Percentiles rank a stretch among this genome's conserved stretches.
These are phyloP conservation scores for Naganishia sp. DNA, from an alignment of 1,284 basidiomycete genomes.

Conservation along the genomic window DNA sequence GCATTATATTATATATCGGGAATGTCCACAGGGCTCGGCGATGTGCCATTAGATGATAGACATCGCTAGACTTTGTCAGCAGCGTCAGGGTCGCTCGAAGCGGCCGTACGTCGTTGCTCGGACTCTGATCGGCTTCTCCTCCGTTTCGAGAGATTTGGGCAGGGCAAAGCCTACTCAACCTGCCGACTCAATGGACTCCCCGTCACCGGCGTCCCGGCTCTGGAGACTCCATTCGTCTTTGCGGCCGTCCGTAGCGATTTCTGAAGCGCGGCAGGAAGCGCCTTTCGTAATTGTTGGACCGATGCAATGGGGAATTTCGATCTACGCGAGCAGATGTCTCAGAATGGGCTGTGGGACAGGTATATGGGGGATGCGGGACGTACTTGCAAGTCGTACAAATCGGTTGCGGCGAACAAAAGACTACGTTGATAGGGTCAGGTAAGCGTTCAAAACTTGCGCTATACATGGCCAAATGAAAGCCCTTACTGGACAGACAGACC, in stretches of 20 bases:
- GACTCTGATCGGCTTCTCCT: too few species aligned
- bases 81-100: too few species aligned
- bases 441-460: slow-evolving; percentile 18
- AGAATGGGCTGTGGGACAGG: not conserved
- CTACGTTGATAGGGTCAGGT: slow-evolving; percentile 53
- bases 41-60: too few species aligned
- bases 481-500: slow-evolving; percentile 76
- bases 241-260: slow-evolving; percentile 18
- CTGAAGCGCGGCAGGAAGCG: slow-evolving; percentile 15
- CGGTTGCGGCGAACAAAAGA: slow-evolving; percentile 89
- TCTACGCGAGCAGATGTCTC: not conserved
- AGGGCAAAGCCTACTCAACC: not conserved
- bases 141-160: too few species aligned
- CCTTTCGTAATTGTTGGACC: slow-evolving; percentile 24
- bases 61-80: too few species aligned
- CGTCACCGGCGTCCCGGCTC: slow-evolving; percentile 10
- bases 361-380: slow-evolving; percentile 34
- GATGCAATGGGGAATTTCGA: slow-evolving; percentile 27
- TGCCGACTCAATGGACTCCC: slow-evolving; percentile 15
- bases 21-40: too few species aligned
- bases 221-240: slow-evolving; percentile 3
- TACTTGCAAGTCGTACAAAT: slow-evolving; percentile 89
- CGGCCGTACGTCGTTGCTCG: too few species aligned
- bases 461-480: not conserved
- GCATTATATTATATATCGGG: too few species aligned